Evolutionary conservation across 805 yeast species (phyloP).

Genomic region (Saturnispora saitoi): DNA sequence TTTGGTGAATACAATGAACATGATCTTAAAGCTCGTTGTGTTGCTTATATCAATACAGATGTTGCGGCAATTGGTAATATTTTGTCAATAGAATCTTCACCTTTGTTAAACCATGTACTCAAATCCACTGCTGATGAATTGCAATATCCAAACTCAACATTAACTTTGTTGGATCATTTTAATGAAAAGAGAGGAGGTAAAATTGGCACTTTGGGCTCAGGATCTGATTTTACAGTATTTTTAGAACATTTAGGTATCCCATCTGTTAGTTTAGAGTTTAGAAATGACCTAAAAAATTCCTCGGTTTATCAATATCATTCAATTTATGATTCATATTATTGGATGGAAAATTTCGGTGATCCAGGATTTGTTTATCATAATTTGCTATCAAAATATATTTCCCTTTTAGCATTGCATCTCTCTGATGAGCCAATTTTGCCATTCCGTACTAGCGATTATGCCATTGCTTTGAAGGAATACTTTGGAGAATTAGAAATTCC

Average conservation of each 20-base stretch:
- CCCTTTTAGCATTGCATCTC: constrained; percentile 40
- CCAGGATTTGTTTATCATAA: constrained; percentile 55
- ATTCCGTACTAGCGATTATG: constrained; percentile 38
- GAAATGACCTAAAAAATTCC: constrained; percentile 32
- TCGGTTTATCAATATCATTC: constrained; percentile 72
- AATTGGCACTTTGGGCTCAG: constrained; percentile 52
- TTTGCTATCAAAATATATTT: constrained; percentile 44
- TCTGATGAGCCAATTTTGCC: constrained; percentile 40
- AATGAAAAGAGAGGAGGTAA: constrained; percentile 22
- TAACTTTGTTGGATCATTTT: constrained; percentile 31
- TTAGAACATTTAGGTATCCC: constrained; percentile 53
- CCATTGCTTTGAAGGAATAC: constrained; percentile 40
- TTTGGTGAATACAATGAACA: constrained; percentile 55
- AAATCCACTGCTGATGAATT: constrained; percentile 37
- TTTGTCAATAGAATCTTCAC: constrained; percentile 48
- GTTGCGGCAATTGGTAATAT: constrained; percentile 51
- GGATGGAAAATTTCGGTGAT: constrained; percentile 61
- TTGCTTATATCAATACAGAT: constrained; percentile 66
- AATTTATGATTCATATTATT: constrained; percentile 59
- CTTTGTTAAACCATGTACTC: constrained; percentile 43
- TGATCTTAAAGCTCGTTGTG: constrained; percentile 38
- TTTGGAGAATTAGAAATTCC: constrained; percentile 33
- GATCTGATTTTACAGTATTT: constrained; percentile 61
- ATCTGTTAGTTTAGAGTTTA: constrained; percentile 52
- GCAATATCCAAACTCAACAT: constrained; percentile 34